phyloP scores from a whole-genome alignment of 305 asterid genomes.

The Plantago rigida region DNA sequence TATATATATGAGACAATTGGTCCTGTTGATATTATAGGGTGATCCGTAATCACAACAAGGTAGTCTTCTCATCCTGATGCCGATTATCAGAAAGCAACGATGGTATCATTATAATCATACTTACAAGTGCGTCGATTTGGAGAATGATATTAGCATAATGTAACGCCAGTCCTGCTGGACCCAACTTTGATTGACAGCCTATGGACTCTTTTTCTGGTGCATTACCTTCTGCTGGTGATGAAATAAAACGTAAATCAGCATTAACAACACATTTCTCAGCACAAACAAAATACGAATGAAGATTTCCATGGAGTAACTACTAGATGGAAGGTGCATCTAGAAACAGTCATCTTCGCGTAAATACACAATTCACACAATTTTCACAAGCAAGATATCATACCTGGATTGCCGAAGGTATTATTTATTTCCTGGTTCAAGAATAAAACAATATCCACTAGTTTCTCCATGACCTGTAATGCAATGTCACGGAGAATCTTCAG shows the following conservation, averaged over 20 bases:
- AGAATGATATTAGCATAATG: constrained; percentile 80
- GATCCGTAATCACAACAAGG: background rate
- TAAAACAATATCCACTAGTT: constrained; percentile 65
- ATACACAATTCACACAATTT: constrained; percentile 3
- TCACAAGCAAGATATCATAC: constrained; percentile 31
- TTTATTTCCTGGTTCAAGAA: constrained; percentile 64
- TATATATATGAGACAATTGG: too few relatives aligned
- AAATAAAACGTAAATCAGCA: too few relatives aligned
- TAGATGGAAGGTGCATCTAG: too few relatives aligned
- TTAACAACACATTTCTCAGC: too few relatives aligned
- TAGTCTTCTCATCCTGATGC: background rate
- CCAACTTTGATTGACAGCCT: constrained; percentile 41
- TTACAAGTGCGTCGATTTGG: constrained; percentile 73
- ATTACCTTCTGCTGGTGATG: constrained; percentile 30
- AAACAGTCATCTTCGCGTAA: background rate
- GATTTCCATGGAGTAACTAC: too few relatives aligned
- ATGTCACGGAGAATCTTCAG: constrained; percentile 14
- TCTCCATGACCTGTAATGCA: constrained; percentile 61
- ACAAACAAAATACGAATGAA: too few relatives aligned
- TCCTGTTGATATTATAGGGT: too few relatives aligned
- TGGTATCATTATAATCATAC: constrained; percentile 13
- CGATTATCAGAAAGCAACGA: background rate
- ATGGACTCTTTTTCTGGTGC: constrained; percentile 29
- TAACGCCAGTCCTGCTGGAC: constrained; percentile 66
- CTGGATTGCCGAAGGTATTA: constrained; percentile 47